These are phyloP conservation scores for Aspergillus caelatus DNA, from an alignment of 2,329 filamentous ascomycete species.

Conservation along the genomic window DNA sequence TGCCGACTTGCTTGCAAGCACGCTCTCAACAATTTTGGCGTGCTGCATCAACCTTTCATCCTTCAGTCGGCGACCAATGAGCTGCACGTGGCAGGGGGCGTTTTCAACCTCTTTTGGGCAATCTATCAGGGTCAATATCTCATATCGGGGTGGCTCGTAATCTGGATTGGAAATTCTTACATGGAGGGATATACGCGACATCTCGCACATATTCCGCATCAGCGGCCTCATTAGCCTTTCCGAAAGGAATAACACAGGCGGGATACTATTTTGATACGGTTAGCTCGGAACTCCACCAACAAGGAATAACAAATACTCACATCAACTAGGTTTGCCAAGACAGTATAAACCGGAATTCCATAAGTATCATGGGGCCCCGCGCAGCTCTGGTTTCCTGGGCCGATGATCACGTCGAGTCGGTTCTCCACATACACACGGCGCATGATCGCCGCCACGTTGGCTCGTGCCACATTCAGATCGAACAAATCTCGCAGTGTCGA, in stretches of 20 bases:
- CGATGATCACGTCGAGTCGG: conserved; percentile 26
- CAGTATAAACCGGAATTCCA: conserved; percentile 25
- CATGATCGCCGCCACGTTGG: conserved; percentile 15
- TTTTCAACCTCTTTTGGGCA: conserved; percentile 22
- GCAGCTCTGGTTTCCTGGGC: conserved; percentile 26
- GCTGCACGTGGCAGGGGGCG: conserved; percentile 27
- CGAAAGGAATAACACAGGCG: conserved; percentile 25
- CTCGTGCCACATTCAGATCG: conserved; percentile 19
- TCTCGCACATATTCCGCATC: conserved; percentile 25
- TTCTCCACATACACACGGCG: conserved; percentile 22
- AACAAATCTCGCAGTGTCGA: conserved; percentile 24
- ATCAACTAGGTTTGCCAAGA: conserved; percentile 26
- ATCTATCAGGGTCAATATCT: conserved; percentile 14
- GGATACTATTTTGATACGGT: conserved; percentile 20
- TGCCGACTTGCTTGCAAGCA: neutral
- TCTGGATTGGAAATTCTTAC: conserved; percentile 13
- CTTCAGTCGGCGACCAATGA: conserved; percentile 26
- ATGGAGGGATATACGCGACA: conserved; percentile 22
- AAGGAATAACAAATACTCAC: conserved; percentile 15
- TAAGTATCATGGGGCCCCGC: conserved; percentile 27
- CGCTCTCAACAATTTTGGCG: conserved; percentile 20
- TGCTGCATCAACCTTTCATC: conserved; percentile 25
- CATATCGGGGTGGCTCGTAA: rapidly evolving
- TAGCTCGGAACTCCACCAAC: neutral
- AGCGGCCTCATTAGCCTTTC: conserved; percentile 15